phyloP scores from a whole-genome alignment of 768 basidiomycete species.

The Rhizopogon sp. region DNA sequence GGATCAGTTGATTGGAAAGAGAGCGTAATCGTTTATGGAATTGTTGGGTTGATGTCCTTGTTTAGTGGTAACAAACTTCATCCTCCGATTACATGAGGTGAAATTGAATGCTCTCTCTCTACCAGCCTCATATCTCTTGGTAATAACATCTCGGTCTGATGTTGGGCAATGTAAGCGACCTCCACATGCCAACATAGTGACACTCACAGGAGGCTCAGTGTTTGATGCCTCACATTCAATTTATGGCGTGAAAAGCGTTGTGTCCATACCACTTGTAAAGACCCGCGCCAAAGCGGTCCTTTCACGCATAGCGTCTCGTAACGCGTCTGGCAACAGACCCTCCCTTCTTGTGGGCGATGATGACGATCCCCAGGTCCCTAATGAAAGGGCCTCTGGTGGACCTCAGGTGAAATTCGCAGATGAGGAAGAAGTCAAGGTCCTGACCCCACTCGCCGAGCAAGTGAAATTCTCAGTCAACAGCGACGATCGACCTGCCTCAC shows the following conservation, averaged over 20 bases:
- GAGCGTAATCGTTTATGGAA: slow-evolving; percentile 62
- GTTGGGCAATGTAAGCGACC: slow-evolving; percentile 57
- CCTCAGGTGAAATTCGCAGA: slow-evolving; percentile 52
- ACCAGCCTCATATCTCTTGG: slow-evolving; percentile 71
- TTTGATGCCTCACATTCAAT: slow-evolving; percentile 57
- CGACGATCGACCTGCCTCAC: slow-evolving; percentile 10
- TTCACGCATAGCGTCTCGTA: slow-evolving; percentile 47
- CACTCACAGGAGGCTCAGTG: slow-evolving; percentile 36
- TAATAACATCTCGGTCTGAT: slow-evolving; percentile 58
- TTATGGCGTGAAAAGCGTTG: slow-evolving; percentile 64
- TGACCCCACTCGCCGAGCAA: slow-evolving; percentile 30
- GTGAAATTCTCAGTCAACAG: neutral
- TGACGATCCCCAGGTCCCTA: slow-evolving; percentile 16
- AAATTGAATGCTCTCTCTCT: neutral
- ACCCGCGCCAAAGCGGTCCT: slow-evolving; percentile 54
- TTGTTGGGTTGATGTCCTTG: slow-evolving; percentile 69
- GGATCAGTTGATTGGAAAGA: slow-evolving; percentile 45
- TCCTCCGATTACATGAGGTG: neutral
- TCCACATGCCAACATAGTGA: neutral
- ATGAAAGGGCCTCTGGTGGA: slow-evolving; percentile 10
- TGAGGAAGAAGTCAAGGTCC: slow-evolving; percentile 39
- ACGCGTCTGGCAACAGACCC: slow-evolving; percentile 36
- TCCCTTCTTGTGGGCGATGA: slow-evolving; percentile 36
- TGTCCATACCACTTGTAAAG: slow-evolving; percentile 67
- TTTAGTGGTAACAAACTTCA: slow-evolving; percentile 50